Evolutionary conservation across 208 protist species (phyloP), one percentile per base, ranked within the genome.

Genomic region (Acanthamoeba polyphaga): DNA sequence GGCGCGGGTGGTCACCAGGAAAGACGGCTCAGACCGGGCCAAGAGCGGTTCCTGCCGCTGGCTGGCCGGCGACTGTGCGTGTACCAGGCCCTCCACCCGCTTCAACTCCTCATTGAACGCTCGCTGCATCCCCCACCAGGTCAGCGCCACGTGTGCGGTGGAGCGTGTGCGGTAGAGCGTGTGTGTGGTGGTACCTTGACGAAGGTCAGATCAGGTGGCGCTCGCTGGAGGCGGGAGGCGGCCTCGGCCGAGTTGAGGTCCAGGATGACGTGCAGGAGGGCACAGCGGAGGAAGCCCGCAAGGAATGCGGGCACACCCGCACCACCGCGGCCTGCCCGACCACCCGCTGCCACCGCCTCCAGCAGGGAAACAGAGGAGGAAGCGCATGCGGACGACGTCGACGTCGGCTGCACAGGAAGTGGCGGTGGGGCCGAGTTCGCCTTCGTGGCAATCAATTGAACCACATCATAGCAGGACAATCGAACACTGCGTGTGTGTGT

Each of bases 211-310:
- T 46, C 68, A 29, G 68, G 68, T 8, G 68, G 7, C 10, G 68
- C 29, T 9, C 68, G 68, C 68, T 76, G 68, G 29, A 76, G 27
- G 10, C 68, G 68, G 9, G 68, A 76, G 68, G 68, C 68, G 34
- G 68, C 68, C 68, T 76, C 68, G 68, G 68, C 68, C 10, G 29
- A 9, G 68, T 76, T 76, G 68, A 76, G 32, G 68, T 76, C 68
- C 68, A 76, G 29, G 10, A 76, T 43, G 29, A 17, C 17, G 29
- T 76, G 68, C 29, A 46, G 34, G 27, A 76, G 29, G 1, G 34
- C 29, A 17, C 68, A 76, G 68, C 68, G 68, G 19, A 76, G 29
- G 68, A 32, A 43, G 68, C 9, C 27, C 27, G 64, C 64, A 70
- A 70, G 27, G 64, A 32, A 70, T 10, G 10, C 19, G 64, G n/a